Conservation (phyloP, 768 basidiomycete species). For the Pleurotus giganteus region DNA sequence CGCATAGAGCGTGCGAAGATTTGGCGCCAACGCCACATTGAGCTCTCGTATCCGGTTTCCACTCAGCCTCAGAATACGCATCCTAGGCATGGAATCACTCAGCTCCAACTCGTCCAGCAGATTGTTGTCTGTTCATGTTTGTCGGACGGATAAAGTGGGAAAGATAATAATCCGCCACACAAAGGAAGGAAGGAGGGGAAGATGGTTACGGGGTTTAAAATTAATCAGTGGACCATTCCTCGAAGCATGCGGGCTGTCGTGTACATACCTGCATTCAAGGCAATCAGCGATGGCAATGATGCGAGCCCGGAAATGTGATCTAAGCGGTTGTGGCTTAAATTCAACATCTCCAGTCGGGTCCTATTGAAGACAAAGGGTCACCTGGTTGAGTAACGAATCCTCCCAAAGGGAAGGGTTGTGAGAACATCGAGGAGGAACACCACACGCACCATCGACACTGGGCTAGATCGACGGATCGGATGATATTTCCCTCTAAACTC, state of each 20-base stretch:
- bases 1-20: slow-evolving; percentile 87
- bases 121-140: slow-evolving; percentile 57
- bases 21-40: slow-evolving; percentile 59
- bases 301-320: slow-evolving; percentile 56
- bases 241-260: slow-evolving; percentile 7
- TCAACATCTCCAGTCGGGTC: slow-evolving; percentile 76
- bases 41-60: slow-evolving; percentile 74
- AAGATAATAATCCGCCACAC: background rate
- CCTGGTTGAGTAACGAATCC: slow-evolving; percentile 13
- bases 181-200: slow-evolving; percentile 13
- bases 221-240: slow-evolving; percentile 4
- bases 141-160: background rate
- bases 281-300: slow-evolving; percentile 59
- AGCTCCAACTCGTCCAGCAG: slow-evolving; percentile 51
- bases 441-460: slow-evolving; percentile 64
- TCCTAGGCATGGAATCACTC: slow-evolving; percentile 54
- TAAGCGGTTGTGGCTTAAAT: slow-evolving; percentile 76
- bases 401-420: slow-evolving; percentile 11
- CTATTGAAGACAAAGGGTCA: slow-evolving; percentile 24
- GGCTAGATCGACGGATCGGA: slow-evolving; percentile 59
- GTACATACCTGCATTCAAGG: slow-evolving; percentile 81
- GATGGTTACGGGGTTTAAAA: slow-evolving; percentile 5
- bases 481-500: slow-evolving; percentile 72
- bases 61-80: slow-evolving; percentile 85
- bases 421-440: slow-evolving; percentile 12